Base-by-base conservation (phyloP, 345 rosid species). In the Ceriops decandra region DNA sequence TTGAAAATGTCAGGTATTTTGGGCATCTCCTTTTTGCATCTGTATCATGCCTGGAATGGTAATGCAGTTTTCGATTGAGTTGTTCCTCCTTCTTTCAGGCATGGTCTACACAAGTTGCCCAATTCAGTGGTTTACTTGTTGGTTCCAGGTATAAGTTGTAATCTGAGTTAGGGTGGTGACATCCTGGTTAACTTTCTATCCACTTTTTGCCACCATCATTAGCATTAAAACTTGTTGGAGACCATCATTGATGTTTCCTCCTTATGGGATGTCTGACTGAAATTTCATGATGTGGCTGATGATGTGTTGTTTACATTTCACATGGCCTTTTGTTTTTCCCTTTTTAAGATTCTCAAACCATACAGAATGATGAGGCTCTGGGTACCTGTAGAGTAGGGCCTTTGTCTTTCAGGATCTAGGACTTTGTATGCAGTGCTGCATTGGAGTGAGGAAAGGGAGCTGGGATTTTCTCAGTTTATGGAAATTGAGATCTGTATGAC, bases 71-170 rank as follows among this genome's bases (percentile, higher is more conserved):
- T 63, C 82, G 70, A 72, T 56, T 62, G 49, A 38, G 17, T 69
- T 58, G 21, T 54, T 69, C 60, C 63, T 65, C 51, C 54, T 33
- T 38, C 71, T 79, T 63, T 71, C 86, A 95, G 99, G 87, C 98
- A 95, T 79, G 98, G 99, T 81, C 76, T 95, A 66, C 99, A 85
- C 88, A 85, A 77, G 73, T 79, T 95, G 76, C 93, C 98, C 64
- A 84, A 81, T 63, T 83, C 99, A 2, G 60, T 91, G 70, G 96
- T 95, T 57, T 91, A 88, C 84, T 77, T 95, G 79, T 81, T 95
- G 81, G 86, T 95, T 80, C 99, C 99, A 81, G 97, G 97, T 91
- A 89, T 64, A 19, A 10, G n/a, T 51, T 19, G 4, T 27, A 5
- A 26, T 51, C 30, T 21, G 42, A 54, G 24, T 65, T 24, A 1